Evolutionary conservation across 2,329 filamentous ascomycete species (phyloP), one percentile per base, ranked within the genome.

Genomic region (Dryadomyces quercus-mongolicae): DNA sequence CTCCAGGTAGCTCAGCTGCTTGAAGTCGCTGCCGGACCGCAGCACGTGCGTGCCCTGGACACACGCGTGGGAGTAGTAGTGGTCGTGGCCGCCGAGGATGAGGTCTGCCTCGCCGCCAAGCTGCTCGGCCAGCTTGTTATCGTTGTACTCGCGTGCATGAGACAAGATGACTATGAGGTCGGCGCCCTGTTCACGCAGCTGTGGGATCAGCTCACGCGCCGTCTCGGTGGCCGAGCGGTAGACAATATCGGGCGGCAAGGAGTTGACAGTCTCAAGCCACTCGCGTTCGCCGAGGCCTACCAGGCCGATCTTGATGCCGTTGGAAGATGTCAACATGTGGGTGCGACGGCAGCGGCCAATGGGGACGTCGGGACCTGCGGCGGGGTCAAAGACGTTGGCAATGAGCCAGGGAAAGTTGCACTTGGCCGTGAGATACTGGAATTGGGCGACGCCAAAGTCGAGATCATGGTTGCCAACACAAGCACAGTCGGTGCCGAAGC

Each of bases 401-500:
- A 94, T 76, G 1, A 95, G 78, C 90, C 91, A 95, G 3, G 90
- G 90, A 61, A 95, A 95, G 21, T 77, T 78, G 70, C 89, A 94
- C 65, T 88, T 83, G 38, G 74, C 73, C 5, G 84, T 76, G 50
- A 95, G 73, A 63, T 89, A 76, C 54, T 81, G 75, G 65, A 91
- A 91, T 66, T 95, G 89, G 54, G 78, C 76, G 44, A 94, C 85
- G 13, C 90, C 91, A 68, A 95, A 95, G 70, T 95, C 91, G 53
- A 95, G 81, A 65, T 95, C 91, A 67, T 95, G 90, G 65, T 95
- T 95, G 78, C 89, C 89, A 51, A 94, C 76, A 65, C 87, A 91
- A n/a, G 89, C 85, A 46, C 84, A 86, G 64, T 88, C 78, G 1
- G 88, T 93, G 4, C 84, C 82, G 60, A 90, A 80, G 22, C 76